Evolutionary conservation across 1,284 basidiomycete species (phyloP), one percentile per base, ranked within the genome.

Genomic region (Ustanciosporium gigantosporum): DNA sequence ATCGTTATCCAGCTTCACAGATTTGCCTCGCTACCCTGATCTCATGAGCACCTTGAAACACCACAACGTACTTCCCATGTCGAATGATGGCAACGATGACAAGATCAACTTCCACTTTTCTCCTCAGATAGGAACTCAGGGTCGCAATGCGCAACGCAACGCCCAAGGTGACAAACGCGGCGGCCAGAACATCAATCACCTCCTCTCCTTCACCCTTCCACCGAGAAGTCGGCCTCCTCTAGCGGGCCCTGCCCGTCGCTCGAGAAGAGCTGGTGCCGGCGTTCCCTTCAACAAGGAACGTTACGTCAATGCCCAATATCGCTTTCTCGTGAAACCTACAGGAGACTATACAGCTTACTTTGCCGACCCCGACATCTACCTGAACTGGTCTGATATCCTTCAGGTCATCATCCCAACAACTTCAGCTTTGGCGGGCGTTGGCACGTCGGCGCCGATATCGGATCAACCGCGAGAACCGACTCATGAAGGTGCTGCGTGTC

Each of bases 381-480:
- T 77, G 35, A 62, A 71, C 36, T 77, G 74, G 74, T 85, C 88
- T n/a, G 90, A 97, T 79, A 90, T 99, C 65, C 82, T 95, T 7
- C 94, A 97, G 79, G 87, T 99, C 55, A 86, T 98, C 70, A 87
- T 98, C 57, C 89, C 91, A 25, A 89, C 88, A 41, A 79, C 81
- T 23, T 80, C 79, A 13, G 77, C 81, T 14, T 78, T 73, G 2
- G 49, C 70, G 3, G 50, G 60, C 6, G 49, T 73, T 48, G 46
- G 49, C 17, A 39, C 49, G 2, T 58, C 60, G 1, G 53, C 62
- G 24, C 59, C 45, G 7, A 46, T 60, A 11, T 31, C 50, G 15
- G 49, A 59, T 43, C 51, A 61, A 22, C 60, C 60, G 8, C 51
- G 43, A 6, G 59, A 65, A 16, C 64, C 62, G 8, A 46, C 64